Evolutionary conservation across 2,329 filamentous ascomycete species (phyloP).

Genomic region (Cladosporium sp.): DNA sequence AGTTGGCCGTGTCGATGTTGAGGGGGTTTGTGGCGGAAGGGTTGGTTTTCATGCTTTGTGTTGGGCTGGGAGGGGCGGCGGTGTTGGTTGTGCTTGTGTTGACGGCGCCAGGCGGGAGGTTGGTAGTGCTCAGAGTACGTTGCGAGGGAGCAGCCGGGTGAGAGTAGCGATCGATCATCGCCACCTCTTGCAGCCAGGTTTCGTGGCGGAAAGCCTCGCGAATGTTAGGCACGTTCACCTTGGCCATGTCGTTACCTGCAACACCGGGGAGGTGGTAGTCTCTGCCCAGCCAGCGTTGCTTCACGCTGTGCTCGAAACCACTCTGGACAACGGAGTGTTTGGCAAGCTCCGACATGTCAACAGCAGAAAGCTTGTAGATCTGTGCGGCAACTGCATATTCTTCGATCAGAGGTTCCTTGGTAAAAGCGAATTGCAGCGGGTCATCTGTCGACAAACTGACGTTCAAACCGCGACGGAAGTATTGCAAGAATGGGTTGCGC

Average conservation of each 20-base stretch:
- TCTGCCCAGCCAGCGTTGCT: slow-evolving; percentile 84
- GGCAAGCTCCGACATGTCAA: slow-evolving; percentile 97
- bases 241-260: slow-evolving; percentile 84
- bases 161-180: slow-evolving; percentile 58
- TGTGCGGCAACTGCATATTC: slow-evolving; percentile 97
- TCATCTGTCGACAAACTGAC: slow-evolving; percentile 96
- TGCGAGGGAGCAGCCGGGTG: slow-evolving; percentile 15
- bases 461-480: slow-evolving; percentile 92
- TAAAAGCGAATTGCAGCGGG: slow-evolving; percentile 95
- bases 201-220: slow-evolving; percentile 85
- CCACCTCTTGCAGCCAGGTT: slow-evolving; percentile 76
- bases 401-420: slow-evolving; percentile 95
- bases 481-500: slow-evolving; percentile 91
- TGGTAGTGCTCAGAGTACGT: slow-evolving; percentile 24
- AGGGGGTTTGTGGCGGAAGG: slow-evolving; percentile 34
- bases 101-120: slow-evolving; percentile 24
- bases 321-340: slow-evolving; percentile 95
- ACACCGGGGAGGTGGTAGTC: slow-evolving; percentile 75
- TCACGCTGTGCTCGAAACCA: slow-evolving; percentile 84
- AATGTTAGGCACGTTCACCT: slow-evolving; percentile 94
- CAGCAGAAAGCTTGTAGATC: slow-evolving; percentile 94
- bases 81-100: slow-evolving; percentile 12
- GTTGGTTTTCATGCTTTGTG: slow-evolving; percentile 38
- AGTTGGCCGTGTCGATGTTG: slow-evolving; percentile 14
- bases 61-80: slow-evolving; percentile 31